Conservation (phyloP, 768 basidiomycete genomes). For the Ramaria rubella region DNA sequence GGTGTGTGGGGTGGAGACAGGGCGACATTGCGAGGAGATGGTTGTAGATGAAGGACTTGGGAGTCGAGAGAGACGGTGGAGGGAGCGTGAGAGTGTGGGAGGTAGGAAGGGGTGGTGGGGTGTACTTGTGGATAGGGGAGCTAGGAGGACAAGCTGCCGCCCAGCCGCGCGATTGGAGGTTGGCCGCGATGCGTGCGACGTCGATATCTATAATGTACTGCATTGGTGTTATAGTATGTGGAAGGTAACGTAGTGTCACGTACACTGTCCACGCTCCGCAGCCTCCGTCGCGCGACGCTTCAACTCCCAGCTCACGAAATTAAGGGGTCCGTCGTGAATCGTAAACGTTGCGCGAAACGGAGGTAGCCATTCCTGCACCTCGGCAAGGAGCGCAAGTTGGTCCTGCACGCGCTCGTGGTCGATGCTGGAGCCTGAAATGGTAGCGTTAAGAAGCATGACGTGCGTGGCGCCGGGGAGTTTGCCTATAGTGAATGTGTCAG, state of each 20-base stretch:
- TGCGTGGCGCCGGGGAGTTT: conserved; percentile 15
- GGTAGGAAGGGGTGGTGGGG: background rate
- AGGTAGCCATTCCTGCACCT: conserved; percentile 36
- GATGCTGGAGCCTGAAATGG: background rate
- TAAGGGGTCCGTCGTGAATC: conserved; percentile 39
- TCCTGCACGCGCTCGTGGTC: conserved; percentile 20
- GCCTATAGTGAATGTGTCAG: conserved; percentile 32
- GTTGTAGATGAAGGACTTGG: conserved; percentile 39
- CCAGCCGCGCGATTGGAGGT: conserved; percentile 11
- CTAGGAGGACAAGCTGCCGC: conserved; percentile 28
- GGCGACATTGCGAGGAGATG: conserved; percentile 44
- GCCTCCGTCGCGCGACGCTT: conserved; percentile 28
- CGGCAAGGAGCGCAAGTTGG: conserved; percentile 32
- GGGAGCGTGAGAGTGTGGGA: background rate
- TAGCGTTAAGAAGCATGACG: conserved; percentile 16
- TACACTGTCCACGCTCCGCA: conserved; percentile 27
- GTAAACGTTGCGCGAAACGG: conserved; percentile 41
- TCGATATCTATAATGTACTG: background rate
- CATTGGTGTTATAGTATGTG: background rate
- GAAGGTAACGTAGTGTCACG: conserved; percentile 9
- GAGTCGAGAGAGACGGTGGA: background rate
- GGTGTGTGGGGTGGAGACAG: conserved; percentile 36
- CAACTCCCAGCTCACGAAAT: conserved; percentile 30
- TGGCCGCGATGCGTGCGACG: background rate
- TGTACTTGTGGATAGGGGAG: background rate